Conservation (phyloP, 768 basidiomycete genomes). For the Pulveroboletus sp. region DNA sequence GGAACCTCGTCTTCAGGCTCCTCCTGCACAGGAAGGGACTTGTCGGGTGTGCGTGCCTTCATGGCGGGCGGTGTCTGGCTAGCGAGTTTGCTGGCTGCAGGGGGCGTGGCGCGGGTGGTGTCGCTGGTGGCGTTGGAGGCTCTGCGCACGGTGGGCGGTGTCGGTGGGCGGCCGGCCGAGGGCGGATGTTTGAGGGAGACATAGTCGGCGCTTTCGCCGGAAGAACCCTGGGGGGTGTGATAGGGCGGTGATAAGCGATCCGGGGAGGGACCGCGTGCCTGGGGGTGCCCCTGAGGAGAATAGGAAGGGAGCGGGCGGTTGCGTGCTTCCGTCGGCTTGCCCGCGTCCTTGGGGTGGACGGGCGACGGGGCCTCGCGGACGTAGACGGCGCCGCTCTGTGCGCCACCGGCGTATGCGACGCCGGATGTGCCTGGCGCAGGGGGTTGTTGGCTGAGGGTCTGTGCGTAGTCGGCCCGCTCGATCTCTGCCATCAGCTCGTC, state of each 20-base stretch:
- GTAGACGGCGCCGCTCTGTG: constrained; percentile 37
- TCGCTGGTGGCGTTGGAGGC: constrained; percentile 19
- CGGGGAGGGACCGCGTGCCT: constrained; percentile 45
- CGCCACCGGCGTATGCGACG: constrained; percentile 47
- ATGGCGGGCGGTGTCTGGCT: constrained; percentile 56
- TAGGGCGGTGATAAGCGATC: constrained; percentile 53
- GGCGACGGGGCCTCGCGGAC: constrained; percentile 39
- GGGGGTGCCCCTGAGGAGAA: constrained; percentile 42
- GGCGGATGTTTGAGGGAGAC: constrained; percentile 40
- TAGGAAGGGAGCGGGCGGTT: constrained; percentile 34
- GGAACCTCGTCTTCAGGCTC: constrained; percentile 66
- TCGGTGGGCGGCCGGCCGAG: constrained; percentile 28
- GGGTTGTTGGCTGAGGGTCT: constrained; percentile 47
- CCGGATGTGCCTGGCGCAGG: constrained; percentile 38
- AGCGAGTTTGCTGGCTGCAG: constrained; percentile 36
- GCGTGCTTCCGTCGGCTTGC: no score
- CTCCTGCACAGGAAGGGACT: constrained; percentile 75
- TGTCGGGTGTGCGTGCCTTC: constrained; percentile 59
- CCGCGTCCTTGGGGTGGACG: constrained; percentile 26
- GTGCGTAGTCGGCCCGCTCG: constrained; percentile 67
- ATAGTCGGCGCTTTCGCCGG: constrained; percentile 45
- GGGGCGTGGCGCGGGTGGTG: constrained; percentile 32
- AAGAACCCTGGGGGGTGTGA: constrained; percentile 46
- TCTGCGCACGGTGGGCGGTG: constrained; percentile 29
- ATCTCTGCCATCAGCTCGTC: constrained; percentile 69